Percentiles rank a stretch among this genome's conserved stretches.
These are phyloP conservation scores for Colletotrichum ledebouriae DNA, from an alignment of 2,329 filamentous ascomycete genomes.

Conservation along the genomic window DNA sequence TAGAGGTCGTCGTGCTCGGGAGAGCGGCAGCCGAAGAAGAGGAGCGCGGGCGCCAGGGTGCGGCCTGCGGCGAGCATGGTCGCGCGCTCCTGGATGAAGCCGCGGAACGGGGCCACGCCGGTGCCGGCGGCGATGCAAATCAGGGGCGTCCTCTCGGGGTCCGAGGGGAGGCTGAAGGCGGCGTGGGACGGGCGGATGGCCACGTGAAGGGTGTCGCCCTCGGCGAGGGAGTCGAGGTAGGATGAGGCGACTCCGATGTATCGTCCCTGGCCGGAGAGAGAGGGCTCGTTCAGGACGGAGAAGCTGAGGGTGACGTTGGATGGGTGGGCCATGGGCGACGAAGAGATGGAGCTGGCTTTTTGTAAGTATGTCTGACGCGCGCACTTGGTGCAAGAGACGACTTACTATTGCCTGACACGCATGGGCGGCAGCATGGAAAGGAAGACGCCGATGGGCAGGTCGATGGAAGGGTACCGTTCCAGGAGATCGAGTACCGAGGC, in stretches of 20 bases:
- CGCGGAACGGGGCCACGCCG: conserved; percentile 60
- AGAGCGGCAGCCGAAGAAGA: conserved; percentile 58
- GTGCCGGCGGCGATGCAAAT: conserved; percentile 66
- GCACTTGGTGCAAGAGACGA: too few species aligned
- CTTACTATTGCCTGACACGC: conserved; percentile 54
- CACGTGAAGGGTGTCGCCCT: conserved; percentile 62
- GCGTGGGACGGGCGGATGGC: conserved; percentile 58
- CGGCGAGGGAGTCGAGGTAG: conserved; percentile 67
- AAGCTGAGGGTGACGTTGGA: conserved; percentile 73
- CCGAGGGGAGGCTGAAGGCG: conserved; percentile 59
- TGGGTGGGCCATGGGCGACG: conserved; percentile 71
- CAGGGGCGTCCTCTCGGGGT: conserved; percentile 57
- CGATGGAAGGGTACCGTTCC: conserved; percentile 65
- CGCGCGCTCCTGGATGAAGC: conserved; percentile 54
- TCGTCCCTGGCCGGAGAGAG: conserved; percentile 61
- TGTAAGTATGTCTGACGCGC: not conserved
- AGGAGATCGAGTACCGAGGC: conserved; percentile 73
- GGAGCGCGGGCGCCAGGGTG: conserved; percentile 53
- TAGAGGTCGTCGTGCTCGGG: conserved; percentile 52
- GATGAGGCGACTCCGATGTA: conserved; percentile 72
- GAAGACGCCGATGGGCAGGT: conserved; percentile 71
- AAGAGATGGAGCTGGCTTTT: conserved; percentile 70
- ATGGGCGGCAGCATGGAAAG: conserved; percentile 76
- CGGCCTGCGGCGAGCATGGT: conserved; percentile 51
- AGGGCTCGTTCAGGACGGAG: conserved; percentile 67